phyloP scores from a whole-genome alignment of 768 basidiomycete genomes.

The Russula vinacea region DNA sequence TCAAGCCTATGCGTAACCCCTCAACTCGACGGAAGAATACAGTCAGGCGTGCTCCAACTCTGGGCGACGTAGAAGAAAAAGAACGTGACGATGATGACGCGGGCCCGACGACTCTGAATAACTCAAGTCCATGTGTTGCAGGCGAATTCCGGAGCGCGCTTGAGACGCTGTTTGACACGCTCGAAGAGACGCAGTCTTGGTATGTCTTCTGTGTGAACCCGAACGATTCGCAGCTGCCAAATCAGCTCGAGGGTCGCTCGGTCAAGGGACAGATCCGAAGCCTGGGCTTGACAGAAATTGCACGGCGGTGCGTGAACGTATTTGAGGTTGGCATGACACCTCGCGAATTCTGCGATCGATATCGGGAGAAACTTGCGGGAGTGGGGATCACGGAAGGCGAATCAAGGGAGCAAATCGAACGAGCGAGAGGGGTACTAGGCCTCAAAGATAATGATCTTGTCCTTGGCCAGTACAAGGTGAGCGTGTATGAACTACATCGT shows the following conservation, averaged over 20 bases:
- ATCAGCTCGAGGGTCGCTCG: conserved; percentile 87
- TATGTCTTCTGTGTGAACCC: conserved; percentile 91
- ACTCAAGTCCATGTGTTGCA: conserved; percentile 64
- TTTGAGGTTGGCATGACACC: conserved; percentile 86
- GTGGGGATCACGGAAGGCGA: conserved; percentile 59
- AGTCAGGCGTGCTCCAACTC: conserved; percentile 57
- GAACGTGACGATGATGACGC: conserved; percentile 44
- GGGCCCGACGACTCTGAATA: conserved; percentile 36
- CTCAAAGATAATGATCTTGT: conserved; percentile 71
- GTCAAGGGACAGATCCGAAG: conserved; percentile 91
- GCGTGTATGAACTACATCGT: conserved; percentile 28
- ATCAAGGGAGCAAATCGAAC: conserved; percentile 57
- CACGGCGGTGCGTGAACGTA: conserved; percentile 57
- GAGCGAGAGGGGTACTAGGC: conserved; percentile 53
- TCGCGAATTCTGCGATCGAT: conserved; percentile 82
- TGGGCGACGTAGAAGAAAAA: conserved; percentile 48
- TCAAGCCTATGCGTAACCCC: conserved; percentile 92
- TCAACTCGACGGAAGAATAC: conserved; percentile 82
- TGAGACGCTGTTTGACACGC: conserved; percentile 80
- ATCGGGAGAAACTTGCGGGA: conserved; percentile 60
- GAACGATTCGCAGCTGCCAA: conserved; percentile 92
- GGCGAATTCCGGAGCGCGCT: conserved; percentile 86
- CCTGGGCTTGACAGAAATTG: conserved; percentile 73
- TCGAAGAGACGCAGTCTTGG: conserved; percentile 89
- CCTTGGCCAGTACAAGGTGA: conserved; percentile 79